Percentiles rank a stretch among this genome's conserved stretches.
Evolutionary conservation across 2,329 filamentous ascomycete species (phyloP).

Genomic region (Thelonectria rubi): DNA sequence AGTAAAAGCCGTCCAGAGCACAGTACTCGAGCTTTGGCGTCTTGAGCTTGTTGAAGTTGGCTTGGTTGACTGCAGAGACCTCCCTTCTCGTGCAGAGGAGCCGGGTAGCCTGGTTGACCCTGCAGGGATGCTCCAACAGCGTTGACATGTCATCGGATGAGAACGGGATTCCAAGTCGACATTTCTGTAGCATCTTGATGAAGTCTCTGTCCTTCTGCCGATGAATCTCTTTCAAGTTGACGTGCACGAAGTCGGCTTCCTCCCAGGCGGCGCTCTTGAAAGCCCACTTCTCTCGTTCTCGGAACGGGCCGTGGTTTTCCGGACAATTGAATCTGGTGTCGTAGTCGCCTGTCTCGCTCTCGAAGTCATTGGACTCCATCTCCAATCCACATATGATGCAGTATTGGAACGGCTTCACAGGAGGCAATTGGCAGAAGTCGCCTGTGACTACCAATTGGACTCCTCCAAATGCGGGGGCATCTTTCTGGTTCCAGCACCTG

Average conservation of each 20-base stretch:
- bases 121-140: constrained; percentile 56
- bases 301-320: constrained; percentile 48
- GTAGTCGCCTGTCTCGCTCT: background rate
- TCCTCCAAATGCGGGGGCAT: constrained; percentile 38
- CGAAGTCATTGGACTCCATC: background rate
- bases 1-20: constrained; percentile 26
- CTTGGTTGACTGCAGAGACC: constrained; percentile 16
- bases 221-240: constrained; percentile 64
- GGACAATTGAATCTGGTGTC: constrained; percentile 41
- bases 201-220: constrained; percentile 65
- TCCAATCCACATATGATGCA: constrained; percentile 33
- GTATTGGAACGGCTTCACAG: constrained; percentile 62
- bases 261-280: constrained; percentile 66
- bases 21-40: constrained; percentile 11
- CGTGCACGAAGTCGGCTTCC: constrained; percentile 60
- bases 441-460: constrained; percentile 41
- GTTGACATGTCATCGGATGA: constrained; percentile 48
- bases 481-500: background rate
- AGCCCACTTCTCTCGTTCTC: constrained; percentile 66
- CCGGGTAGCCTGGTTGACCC: constrained; percentile 42
- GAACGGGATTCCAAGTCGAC: constrained; percentile 57
- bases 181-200: constrained; percentile 64
- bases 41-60: constrained; percentile 23
- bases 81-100: constrained; percentile 28
- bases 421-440: constrained; percentile 69